Evolutionary conservation across 2,329 filamentous ascomycete genomes (phyloP).

Genomic region (Fusarium domesticum): DNA sequence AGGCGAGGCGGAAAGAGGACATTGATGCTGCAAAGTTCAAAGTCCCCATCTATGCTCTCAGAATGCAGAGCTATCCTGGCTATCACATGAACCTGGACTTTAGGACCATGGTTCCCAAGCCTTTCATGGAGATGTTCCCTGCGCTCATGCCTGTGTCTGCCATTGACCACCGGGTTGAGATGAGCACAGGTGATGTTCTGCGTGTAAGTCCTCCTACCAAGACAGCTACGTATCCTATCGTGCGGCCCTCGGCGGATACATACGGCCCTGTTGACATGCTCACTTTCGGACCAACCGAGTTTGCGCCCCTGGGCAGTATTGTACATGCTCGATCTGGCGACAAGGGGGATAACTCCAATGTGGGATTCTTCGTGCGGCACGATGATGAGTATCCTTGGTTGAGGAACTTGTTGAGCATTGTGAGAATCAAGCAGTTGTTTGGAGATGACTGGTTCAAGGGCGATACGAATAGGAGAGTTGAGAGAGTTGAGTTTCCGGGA

Average conservation of each 20-base stretch:
- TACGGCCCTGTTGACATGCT: slow-evolving; percentile 22
- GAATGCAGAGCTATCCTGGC: slow-evolving; percentile 42
- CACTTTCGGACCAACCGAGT: slow-evolving; percentile 27
- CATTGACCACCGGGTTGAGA: slow-evolving; percentile 30
- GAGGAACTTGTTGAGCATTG: slow-evolving; percentile 39
- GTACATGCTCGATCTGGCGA: slow-evolving; percentile 37
- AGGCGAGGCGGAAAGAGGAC: slow-evolving; percentile 40
- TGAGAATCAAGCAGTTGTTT: slow-evolving; percentile 37
- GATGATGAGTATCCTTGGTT: slow-evolving; percentile 47
- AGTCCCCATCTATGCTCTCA: slow-evolving; percentile 36
- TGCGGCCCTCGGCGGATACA: slow-evolving; percentile 30
- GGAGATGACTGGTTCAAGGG: slow-evolving; percentile 37
- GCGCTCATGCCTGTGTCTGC: slow-evolving; percentile 30
- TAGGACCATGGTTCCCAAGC: slow-evolving; percentile 41
- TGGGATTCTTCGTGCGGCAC: slow-evolving; percentile 45
- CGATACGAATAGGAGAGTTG: slow-evolving; percentile 34
- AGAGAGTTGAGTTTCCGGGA: slow-evolving; percentile 45
- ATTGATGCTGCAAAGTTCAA: slow-evolving; percentile 37
- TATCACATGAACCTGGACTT: slow-evolving; percentile 45
- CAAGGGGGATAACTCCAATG: slow-evolving; percentile 44
- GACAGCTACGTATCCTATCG: slow-evolving; percentile 23
- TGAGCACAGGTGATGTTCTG: slow-evolving; percentile 21
- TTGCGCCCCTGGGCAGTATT: slow-evolving; percentile 31
- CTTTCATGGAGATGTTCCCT: slow-evolving; percentile 45
- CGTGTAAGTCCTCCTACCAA: slow-evolving; percentile 18